Base-by-base conservation (phyloP, 2,329 filamentous ascomycete genomes). In the Trichothecium sympodiale region DNA sequence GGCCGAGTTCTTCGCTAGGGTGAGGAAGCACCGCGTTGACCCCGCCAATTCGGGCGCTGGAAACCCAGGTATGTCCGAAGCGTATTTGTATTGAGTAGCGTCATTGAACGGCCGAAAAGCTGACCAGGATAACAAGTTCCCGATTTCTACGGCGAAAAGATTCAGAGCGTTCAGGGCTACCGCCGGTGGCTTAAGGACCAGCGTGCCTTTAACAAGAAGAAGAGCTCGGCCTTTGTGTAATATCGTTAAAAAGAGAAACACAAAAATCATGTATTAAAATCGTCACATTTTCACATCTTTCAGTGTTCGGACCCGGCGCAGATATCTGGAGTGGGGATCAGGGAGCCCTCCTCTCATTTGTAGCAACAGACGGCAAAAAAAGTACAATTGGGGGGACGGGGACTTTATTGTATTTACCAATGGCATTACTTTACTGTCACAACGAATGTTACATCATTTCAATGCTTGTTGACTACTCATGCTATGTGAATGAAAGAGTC, bases 131-230 rank as follows among this genome's bases (percentile, higher is more conserved):
- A 7, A 32, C 3, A 36, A 71, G 84, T 94, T 1, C 88, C 89
- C 30, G 91, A 98, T 57, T 98, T 94, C 62, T 98, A 98, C 53
- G 91, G 91, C 50, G 91, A 98, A 66, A 96, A 95, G 71, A 94
- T 98, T 50, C 84, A 83, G 35, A 94, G 87, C 50, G 86, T 96
- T 16, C 71, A 79, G 36, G 88, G 85, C 32, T 98, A 96, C 59
- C 71, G 91, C 51, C 80, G 86, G 57, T 98, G 91, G 91, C 64
- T 98, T 52, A 96, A 94, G 69, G 91, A 98, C 54, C 91, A 96
- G 68, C 73, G 89, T 43, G 89, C 88, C 8, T 98, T 94, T 65
- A 94, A 94, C 65, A 87, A 87, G 68, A 94, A 93, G 75, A 81
- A 93, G 75, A 79, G 77, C 56, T 75, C 65, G 46, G 74, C 64